phyloP scores from a whole-genome alignment of 345 rosid species.

The Corchorus capsularis region DNA sequence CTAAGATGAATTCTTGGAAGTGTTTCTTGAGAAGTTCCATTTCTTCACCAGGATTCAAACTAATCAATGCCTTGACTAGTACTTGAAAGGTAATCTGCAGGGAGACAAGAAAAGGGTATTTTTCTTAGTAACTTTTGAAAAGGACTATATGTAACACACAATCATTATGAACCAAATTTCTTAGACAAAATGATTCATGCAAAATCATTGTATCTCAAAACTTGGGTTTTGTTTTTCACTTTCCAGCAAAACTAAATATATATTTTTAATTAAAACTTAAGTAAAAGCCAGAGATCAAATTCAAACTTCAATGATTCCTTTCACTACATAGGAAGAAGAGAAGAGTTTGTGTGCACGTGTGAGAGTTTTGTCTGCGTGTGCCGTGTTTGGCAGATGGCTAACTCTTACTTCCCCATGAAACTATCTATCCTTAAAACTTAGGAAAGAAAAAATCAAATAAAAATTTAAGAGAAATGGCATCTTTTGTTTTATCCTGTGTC shows the following conservation, averaged over 20 bases:
- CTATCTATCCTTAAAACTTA: not conserved
- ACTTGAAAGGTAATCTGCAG: constrained; percentile 88
- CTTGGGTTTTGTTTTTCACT: constrained; percentile 25
- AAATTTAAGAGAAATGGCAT: constrained; percentile 25
- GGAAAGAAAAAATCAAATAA: constrained; percentile 16
- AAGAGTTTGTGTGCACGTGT: constrained; percentile 8
- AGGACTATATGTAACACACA: not conserved
- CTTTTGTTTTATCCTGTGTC: constrained; percentile 23
- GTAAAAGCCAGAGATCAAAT: constrained; percentile 38
- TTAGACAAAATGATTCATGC: constrained; percentile 47
- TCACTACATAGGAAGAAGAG: constrained; percentile 16
- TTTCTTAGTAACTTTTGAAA: constrained; percentile 25
- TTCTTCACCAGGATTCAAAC: constrained; percentile 78
- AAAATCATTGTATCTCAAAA: constrained; percentile 38
- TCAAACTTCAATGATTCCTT: constrained; percentile 35
- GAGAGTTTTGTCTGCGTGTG: constrained; percentile 14
- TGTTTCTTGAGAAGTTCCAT: constrained; percentile 70
- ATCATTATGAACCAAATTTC: constrained; percentile 36
- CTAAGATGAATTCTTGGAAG: constrained; percentile 77
- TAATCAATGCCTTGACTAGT: constrained; percentile 86
- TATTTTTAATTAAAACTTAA: not conserved
- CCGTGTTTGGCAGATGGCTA: not conserved
- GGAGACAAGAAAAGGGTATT: constrained; percentile 25
- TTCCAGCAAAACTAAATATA: constrained; percentile 32
- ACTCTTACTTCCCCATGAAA: not conserved